Evolutionary conservation across 1,139 yeast species (phyloP).

Genomic region (Saccharomycopsis hybrid): DNA sequence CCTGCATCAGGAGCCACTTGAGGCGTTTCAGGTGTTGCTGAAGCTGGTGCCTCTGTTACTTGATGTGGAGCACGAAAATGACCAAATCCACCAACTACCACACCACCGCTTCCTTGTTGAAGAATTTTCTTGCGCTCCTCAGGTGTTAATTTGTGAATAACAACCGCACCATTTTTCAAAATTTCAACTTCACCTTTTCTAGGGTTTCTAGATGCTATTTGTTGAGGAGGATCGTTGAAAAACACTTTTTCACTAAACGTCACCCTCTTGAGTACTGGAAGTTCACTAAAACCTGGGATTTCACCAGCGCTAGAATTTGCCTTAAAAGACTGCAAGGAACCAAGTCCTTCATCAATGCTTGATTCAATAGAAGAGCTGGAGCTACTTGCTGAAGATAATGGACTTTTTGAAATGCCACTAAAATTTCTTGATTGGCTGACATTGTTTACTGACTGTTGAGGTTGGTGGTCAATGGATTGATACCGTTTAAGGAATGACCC

Average conservation of each 20-base stretch:
- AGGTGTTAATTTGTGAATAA: slow-evolving; percentile 55
- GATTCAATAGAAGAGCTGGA: neutral
- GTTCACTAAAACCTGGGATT: slow-evolving; percentile 34
- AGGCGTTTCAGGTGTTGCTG: no score
- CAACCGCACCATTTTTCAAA: slow-evolving; percentile 49
- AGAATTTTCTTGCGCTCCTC: slow-evolving; percentile 52
- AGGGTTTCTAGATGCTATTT: slow-evolving; percentile 60
- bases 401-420: slow-evolving; percentile 3
- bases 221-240: slow-evolving; percentile 68
- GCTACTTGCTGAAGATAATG: slow-evolving; percentile 20
- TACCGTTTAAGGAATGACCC: slow-evolving; percentile 7
- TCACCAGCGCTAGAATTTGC: slow-evolving; percentile 1
- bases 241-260: slow-evolving; percentile 70
- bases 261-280: slow-evolving; percentile 50
- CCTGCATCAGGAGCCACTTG: slow-evolving; percentile 22
- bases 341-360: neutral
- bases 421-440: neutral
- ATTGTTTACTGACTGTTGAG: neutral
- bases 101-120: slow-evolving; percentile 56
- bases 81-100: slow-evolving; percentile 77
- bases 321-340: slow-evolving; percentile 1
- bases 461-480: slow-evolving; percentile 2
- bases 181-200: slow-evolving; percentile 67
- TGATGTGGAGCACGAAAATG: slow-evolving; percentile 38
- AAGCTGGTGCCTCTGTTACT: slow-evolving; percentile 1